Conservation (phyloP, 2,329 filamentous ascomycete genomes). For the Cladosporium sp. region DNA sequence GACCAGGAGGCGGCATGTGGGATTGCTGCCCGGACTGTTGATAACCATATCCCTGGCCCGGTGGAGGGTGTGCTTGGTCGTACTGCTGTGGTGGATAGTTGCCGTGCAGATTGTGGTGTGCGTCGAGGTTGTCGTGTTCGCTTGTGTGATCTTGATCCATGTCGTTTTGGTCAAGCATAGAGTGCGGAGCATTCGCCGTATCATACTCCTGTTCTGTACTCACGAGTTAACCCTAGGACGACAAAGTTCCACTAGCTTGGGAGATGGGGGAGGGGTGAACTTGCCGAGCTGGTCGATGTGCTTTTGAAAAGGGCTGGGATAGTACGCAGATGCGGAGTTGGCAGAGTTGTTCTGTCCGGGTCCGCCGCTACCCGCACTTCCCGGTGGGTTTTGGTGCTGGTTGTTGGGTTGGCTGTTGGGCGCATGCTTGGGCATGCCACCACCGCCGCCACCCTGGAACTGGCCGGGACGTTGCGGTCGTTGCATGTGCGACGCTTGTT, state of each 20-base stretch:
- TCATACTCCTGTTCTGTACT: conserved; percentile 95
- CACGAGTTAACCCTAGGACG: conserved; percentile 65
- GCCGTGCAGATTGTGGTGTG: conserved; percentile 23
- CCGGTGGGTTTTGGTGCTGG: conserved; percentile 17
- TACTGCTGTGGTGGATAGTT: conserved; percentile 26
- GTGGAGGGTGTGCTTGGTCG: conserved; percentile 16
- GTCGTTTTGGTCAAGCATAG: conserved; percentile 70
- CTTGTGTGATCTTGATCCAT: conserved; percentile 25
- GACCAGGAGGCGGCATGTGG: conserved; percentile 21
- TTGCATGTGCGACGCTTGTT: conserved; percentile 17
- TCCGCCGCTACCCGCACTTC: conserved; percentile 31
- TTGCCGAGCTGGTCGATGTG: conserved; percentile 96
- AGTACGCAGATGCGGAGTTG: conserved; percentile 54
- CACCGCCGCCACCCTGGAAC: conserved; percentile 29
- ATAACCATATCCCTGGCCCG: conserved; percentile 14
- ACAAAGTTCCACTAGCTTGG: conserved; percentile 53
- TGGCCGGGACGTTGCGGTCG: conserved; percentile 9
- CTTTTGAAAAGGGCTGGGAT: conserved; percentile 84
- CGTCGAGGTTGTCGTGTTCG: conserved; percentile 13
- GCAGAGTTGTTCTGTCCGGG: conserved; percentile 31
- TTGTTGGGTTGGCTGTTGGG: conserved; percentile 17
- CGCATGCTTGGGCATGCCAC: conserved; percentile 30
- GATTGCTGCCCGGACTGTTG: conserved; percentile 16
- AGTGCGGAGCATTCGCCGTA: conserved; percentile 48
- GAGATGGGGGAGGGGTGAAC: conserved; percentile 53